These are phyloP conservation scores for Cornus florida DNA, from an alignment of 148 eudicot genomes.

Conservation along the genomic window DNA sequence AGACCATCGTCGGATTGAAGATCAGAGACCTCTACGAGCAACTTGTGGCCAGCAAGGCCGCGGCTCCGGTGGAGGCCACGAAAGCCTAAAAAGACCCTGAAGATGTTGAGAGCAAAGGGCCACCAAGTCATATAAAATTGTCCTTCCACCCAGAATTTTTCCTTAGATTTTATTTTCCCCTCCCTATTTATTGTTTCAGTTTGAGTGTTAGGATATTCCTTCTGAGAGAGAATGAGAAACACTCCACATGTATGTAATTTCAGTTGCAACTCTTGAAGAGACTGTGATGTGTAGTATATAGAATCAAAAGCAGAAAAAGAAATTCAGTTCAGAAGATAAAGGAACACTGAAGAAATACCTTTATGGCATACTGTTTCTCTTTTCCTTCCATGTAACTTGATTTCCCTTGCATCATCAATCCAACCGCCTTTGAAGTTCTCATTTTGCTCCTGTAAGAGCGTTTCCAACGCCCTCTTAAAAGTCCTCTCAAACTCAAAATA, in stretches of 20 bases:
- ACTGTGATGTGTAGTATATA: conserved; percentile 25
- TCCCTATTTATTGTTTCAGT: conserved; percentile 1
- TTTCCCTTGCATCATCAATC: background rate
- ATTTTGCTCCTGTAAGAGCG: too few species aligned
- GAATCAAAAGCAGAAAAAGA: conserved; percentile 27
- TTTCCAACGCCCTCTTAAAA: too few species aligned
- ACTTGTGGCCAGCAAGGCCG: conserved; percentile 48
- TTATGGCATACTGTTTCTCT: background rate
- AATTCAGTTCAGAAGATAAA: conserved; percentile 10
- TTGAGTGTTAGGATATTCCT: conserved; percentile 14
- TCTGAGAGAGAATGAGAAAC: conserved; percentile 13
- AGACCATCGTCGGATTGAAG: conserved; percentile 89
- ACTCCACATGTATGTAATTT: conserved; percentile 25
- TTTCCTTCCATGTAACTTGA: background rate
- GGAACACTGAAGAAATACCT: background rate
- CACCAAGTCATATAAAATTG: conserved; percentile 12
- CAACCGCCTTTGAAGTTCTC: background rate
- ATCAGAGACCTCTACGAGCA: conserved; percentile 98
- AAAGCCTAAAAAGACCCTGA: conserved; percentile 45
- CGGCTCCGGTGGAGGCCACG: conserved; percentile 59
- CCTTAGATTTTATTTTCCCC: conserved; percentile 9
- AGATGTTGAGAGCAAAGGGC: background rate
- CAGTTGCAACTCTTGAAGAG: conserved; percentile 25
- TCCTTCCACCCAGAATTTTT: background rate
- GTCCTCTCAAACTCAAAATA: too few species aligned